Base-by-base conservation (phyloP, 1,284 basidiomycete genomes). In the Cystobasidium slooffiae region DNA sequence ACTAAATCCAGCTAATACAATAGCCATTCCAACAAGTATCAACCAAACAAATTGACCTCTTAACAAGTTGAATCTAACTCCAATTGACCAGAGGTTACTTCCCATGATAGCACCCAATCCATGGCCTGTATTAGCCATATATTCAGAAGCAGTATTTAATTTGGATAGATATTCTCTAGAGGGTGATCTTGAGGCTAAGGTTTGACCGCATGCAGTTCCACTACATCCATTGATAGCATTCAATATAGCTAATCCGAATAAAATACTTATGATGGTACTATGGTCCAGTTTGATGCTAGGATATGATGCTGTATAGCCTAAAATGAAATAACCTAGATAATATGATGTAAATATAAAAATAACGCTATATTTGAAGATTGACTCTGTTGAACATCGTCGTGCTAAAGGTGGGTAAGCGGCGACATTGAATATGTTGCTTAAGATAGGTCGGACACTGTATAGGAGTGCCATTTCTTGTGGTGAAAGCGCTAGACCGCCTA, bases 391-490 rank as follows among this genome's bases (percentile, higher is more conserved):
- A 31, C 16, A 59, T 5, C 52, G 51, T 12, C 67, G 51, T 10
- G 55, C 52, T n/a, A 68, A 59, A 14, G 53, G 7, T 6, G 67
- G 67, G 41, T 68, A 68, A 24, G 37, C 18, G 1, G 47, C 22
- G 0, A 59, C 8, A 8, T 56, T 56, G 41, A 46, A n/a, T 6
- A 59, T 4, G 37, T 44, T 59, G 31, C 18, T 44, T 3, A 68
- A 5, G 1, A 68, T 16, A 10, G 67, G 67, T 46, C 67, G 52
- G 39, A 59, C 44, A 14, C 24, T 24, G 41, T 22, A 59, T 9
- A 68, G 9, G 18, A 68, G 43, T 8, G 22, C 52, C 53, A 68
- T 68, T 43, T 68, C 51, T 16, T 44, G 31, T 10, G 67, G 67
- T 22, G 51, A 1, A 22, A 68, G 47, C 8, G 18, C 41, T 20